A percentile compares a stretch with the other conserved stretches of the same genome.
These are phyloP conservation scores for Penicilliopsis zonata DNA, from an alignment of 495 filamentous ascomycete species.

Conservation along the genomic window DNA sequence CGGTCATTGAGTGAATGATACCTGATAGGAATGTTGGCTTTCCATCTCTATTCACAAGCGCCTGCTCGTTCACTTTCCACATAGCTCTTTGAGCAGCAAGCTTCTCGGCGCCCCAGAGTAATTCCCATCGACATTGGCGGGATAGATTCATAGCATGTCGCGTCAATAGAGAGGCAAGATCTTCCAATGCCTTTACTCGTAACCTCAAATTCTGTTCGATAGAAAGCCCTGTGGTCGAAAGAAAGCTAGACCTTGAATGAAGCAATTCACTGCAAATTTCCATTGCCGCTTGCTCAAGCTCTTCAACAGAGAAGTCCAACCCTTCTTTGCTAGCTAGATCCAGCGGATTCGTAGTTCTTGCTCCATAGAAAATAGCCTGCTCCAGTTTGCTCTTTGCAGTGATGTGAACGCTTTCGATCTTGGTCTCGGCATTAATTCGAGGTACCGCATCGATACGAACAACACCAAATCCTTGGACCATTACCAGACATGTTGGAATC, in stretches of 20 bases:
- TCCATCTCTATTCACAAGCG: slow-evolving; percentile 27
- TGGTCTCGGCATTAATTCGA: slow-evolving; percentile 11
- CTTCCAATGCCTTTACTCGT: slow-evolving; percentile 54
- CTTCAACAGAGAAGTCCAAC: slow-evolving; percentile 47
- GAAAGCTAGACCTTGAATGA: slow-evolving; percentile 56
- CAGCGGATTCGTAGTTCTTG: slow-evolving; percentile 65
- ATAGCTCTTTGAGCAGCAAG: slow-evolving; percentile 70
- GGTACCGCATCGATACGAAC: slow-evolving; percentile 47
- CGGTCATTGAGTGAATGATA: slow-evolving; percentile 56
- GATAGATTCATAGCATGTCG: slow-evolving; percentile 43
- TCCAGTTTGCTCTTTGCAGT: slow-evolving; percentile 82
- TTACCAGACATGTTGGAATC: slow-evolving; percentile 54
- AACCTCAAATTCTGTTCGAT: slow-evolving; percentile 69
- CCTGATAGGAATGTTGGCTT: slow-evolving; percentile 51
- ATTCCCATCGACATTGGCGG: slow-evolving; percentile 42
- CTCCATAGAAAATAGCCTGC: slow-evolving; percentile 87
- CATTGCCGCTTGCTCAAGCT: slow-evolving; percentile 68
- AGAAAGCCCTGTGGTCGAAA: slow-evolving; percentile 57
- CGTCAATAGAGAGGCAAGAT: slow-evolving; percentile 57
- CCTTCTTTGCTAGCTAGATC: slow-evolving; percentile 56
- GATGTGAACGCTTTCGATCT: slow-evolving; percentile 30
- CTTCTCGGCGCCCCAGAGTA: slow-evolving; percentile 67
- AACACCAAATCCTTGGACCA: slow-evolving; percentile 72
- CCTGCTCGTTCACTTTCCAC: slow-evolving; percentile 64
- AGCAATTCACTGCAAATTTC: slow-evolving; percentile 75